These are phyloP conservation scores for Camellia granthamiana DNA, from an alignment of 148 eudicot genomes.

Conservation along the genomic window DNA sequence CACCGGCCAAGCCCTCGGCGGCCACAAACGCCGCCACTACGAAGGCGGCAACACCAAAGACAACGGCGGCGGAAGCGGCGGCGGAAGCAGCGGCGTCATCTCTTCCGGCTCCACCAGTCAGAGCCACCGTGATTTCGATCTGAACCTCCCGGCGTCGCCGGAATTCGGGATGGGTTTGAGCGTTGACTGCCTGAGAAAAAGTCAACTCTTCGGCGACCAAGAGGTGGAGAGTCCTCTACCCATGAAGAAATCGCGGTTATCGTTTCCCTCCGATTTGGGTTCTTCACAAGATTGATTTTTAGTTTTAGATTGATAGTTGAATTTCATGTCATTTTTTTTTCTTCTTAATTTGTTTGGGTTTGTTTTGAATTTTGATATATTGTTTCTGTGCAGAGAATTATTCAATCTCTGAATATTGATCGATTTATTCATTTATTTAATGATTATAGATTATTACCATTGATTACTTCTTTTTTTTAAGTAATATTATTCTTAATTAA, in stretches of 20 bases:
- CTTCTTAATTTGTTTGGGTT: not conserved
- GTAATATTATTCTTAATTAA: too few species aligned
- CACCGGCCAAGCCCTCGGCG: conserved; percentile 52
- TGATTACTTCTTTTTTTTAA: too few species aligned
- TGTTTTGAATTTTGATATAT: not conserved
- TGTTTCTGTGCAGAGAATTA: not conserved
- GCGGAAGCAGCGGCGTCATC: conserved; percentile 8
- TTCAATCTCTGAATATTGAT: not conserved
- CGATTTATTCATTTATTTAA: not conserved
- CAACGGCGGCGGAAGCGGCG: not conserved
- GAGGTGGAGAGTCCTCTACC: conserved; percentile 57
- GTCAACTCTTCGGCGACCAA: conserved; percentile 32
- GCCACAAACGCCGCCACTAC: conserved; percentile 52
- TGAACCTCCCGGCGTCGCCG: conserved; percentile 48
- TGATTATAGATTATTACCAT: too few species aligned
- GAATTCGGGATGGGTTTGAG: conserved; percentile 21
- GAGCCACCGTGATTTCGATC: conserved; percentile 33
- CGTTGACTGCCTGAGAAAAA: conserved; percentile 30
- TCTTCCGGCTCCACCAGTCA: conserved; percentile 22
- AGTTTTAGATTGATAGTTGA: not conserved
- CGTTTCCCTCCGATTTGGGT: conserved; percentile 1
- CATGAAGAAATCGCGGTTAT: conserved; percentile 37
- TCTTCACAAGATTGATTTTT: not conserved
- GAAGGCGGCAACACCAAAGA: conserved; percentile 29
- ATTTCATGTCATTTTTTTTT: not conserved